A percentile compares a stretch with the other conserved stretches of the same genome.
Evolutionary conservation across 768 basidiomycete species (phyloP).

Genomic region (Amanita rubescens): DNA sequence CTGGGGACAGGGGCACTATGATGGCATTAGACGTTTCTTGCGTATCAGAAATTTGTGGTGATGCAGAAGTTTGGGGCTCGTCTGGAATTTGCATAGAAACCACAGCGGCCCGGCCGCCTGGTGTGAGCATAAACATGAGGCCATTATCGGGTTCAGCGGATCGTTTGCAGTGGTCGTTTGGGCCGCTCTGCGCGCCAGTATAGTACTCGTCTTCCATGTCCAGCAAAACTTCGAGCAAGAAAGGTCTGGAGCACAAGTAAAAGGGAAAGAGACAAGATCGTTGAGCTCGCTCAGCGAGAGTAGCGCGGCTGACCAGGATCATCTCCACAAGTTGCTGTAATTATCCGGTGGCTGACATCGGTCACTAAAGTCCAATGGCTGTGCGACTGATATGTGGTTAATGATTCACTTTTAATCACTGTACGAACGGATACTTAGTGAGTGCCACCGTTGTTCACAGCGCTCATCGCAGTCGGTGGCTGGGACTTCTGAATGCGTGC

Average conservation of each 20-base stretch:
- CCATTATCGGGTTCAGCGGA: background rate
- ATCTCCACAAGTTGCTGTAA: background rate
- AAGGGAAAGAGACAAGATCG: background rate
- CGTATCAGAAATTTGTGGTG: background rate
- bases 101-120: slow-evolving; percentile 1
- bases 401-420: background rate
- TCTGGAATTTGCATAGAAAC: background rate
- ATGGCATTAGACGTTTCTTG: background rate
- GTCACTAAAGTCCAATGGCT: background rate
- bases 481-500: background rate
- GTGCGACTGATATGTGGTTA: background rate
- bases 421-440: background rate
- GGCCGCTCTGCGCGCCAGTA: background rate
- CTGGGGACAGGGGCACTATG: background rate
- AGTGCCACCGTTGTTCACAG: background rate
- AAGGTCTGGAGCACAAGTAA: background rate
- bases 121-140: slow-evolving; percentile 2
- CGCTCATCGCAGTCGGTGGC: no score
- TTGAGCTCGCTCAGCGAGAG: background rate
- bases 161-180: background rate
- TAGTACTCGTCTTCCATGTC: slow-evolving; percentile 3
- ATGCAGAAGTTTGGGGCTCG: background rate
- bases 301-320: background rate
- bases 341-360: slow-evolving; percentile 3
- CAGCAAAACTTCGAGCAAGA: background rate